Base-by-base conservation (phyloP, 2,329 filamentous ascomycete genomes). In the Calonectria pseudoreteaudii region DNA sequence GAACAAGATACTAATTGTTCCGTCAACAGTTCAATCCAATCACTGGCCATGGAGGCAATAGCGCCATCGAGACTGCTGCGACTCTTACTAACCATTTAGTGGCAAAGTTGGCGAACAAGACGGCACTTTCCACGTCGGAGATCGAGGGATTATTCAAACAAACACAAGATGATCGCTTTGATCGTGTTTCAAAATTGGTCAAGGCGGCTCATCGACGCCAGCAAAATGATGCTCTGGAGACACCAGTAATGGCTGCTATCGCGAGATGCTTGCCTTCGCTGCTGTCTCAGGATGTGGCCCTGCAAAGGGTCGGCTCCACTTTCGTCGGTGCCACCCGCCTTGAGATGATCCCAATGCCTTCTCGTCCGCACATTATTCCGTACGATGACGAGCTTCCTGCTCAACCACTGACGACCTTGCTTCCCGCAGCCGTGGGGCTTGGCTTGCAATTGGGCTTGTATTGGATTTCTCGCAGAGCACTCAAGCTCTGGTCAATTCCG, bases 21-120 rank as follows among this genome's bases (percentile, higher is more conserved):
- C 5, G 4, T n/a, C 18, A 41, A 52, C 18, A 66, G 64, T 38
- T 66, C 7, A n/a, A 66, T 4, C 64, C 64, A 1, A 66, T 66
- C 23, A 50, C 41, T 9, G 64, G 64, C 13, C 64, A 66, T 30
- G 64, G 64, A 52, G 64, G 64, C 47, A 66, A 66, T 52, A 26
- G 44, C 23, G 64, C 64, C 31, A 66, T 66, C 5, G 64, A 66
- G 64, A 52, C 30, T 3, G 64, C 64, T 28, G 64, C 64, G 31
- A 52, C 47, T 28, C 31, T 66, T 28, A 28, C 16, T 13, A 66
- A 66, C 14, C 44, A 36, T 31, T 49, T 66, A n/a, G 7, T 66
- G 18, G 11, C 6, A 2, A 41, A 28, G 13, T 36, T 62, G 8
- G 34, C 14, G 38, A 62, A 41, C 2, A 36, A 36, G 8, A 41